Base-by-base conservation (phyloP, 108 stramenopile species). In the Pelagomonas calceolata region DNA sequence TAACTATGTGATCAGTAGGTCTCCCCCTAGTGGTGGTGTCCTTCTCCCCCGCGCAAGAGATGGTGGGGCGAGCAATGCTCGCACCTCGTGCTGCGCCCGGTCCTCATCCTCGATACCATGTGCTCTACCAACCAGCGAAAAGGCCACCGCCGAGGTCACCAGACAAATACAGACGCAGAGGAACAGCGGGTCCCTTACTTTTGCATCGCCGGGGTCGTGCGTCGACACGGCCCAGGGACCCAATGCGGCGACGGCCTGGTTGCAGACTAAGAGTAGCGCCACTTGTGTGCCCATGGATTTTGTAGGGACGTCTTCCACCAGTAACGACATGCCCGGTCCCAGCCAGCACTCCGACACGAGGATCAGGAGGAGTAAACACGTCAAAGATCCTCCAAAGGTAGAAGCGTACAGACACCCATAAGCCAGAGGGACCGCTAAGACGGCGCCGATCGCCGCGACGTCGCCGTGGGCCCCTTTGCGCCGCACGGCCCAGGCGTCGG, bases 301-400 rank as follows among this genome's bases (percentile, higher is more conserved):
- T 34, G 67, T 67, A 32, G 75, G 75, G 34, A 73, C 16, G n/a
- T 75, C 75, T 66, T 68, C 37, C 67, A 72, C 30, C 31, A 76
- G 43, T 21, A 73, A n/a, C 30, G 67, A 73, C 75, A 76, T 76
- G 68, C 75, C 35, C 21, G 77, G 77, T 17, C 77, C 75, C 34
- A 78, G 75, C 77, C 77, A 78, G 71, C 77, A 78, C 66, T 78
- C 77, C 30, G 63, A 70, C 21, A 75, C 33, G 0, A 78, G 44
- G 66, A 75, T 71, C 16, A 33, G 18, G 30, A 75, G 0, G 18
- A 78, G 44, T 0, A 78, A 65, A 0, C 45, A 68, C 30, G 33
- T 15, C 3, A 76, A 5, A 4, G 77, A 32, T 36, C 66, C 70
- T 26, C 21, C 32, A 14, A 78, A 78, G 65, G 30, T 39, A 17